These are phyloP conservation scores for Grosmannia huntii DNA, from an alignment of 2,329 filamentous ascomycete genomes.

Conservation along the genomic window DNA sequence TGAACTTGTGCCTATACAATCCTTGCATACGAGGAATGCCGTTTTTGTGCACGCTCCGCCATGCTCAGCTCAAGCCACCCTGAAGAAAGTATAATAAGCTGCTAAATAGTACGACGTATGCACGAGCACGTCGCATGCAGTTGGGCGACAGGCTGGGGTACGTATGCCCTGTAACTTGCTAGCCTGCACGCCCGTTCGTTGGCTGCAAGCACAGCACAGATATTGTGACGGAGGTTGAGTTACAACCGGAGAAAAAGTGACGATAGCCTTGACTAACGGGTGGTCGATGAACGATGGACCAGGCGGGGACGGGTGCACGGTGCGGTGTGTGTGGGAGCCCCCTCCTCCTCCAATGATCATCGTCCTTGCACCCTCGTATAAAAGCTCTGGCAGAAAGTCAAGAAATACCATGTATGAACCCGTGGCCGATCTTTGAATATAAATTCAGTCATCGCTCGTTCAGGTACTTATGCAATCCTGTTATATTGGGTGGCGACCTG, in stretches of 20 bases:
- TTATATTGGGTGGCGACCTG: neutral
- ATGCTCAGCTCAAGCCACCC: no score
- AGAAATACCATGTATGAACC: no score
- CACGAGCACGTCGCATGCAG: neutral
- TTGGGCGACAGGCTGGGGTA: neutral
- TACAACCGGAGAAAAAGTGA: constrained; percentile 8
- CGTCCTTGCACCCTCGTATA: neutral
- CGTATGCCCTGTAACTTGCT: neutral
- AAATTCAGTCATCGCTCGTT: neutral
- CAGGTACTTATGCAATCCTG: neutral
- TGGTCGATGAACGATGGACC: neutral
- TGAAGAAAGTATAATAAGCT: no score
- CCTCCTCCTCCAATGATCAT: neutral
- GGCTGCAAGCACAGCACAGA: neutral
- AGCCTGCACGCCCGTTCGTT: neutral
- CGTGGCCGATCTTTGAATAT: neutral
- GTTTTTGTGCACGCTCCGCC: no score
- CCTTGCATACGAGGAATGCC: no score
- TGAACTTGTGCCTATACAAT: no score
- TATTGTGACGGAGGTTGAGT: constrained; percentile 1
- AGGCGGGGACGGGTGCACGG: neutral
- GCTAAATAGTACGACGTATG: neutral
- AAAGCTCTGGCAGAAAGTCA: no score
- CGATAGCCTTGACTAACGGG: constrained; percentile 4
- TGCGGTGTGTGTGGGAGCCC: neutral